Evolutionary conservation across 1,139 yeast species (phyloP).

Genomic region (Suhomyces kunorum): DNA sequence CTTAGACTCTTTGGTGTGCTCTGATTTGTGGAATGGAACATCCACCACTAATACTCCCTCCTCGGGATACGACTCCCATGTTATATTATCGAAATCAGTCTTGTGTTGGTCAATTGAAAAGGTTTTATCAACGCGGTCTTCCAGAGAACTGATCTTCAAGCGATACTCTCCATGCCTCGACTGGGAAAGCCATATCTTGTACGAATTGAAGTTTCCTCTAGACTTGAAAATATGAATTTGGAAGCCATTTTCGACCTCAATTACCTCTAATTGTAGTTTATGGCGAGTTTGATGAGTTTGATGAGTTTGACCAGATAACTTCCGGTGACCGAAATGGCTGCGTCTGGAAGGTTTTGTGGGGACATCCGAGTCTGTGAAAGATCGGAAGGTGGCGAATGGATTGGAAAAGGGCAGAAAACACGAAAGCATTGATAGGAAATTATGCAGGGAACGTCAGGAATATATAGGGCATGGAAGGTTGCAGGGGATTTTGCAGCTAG

Average conservation of each 20-base stretch:
- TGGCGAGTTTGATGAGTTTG: background rate
- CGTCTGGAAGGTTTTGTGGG: too few species aligned
- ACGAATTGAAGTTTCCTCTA: constrained; percentile 36
- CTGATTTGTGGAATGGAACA: constrained; percentile 30
- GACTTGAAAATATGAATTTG: constrained; percentile 41
- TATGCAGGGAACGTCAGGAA: background rate
- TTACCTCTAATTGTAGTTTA: constrained; percentile 8
- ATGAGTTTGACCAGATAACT: background rate
- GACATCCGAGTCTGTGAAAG: background rate
- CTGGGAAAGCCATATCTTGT: constrained; percentile 38
- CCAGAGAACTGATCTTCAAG: constrained; percentile 22
- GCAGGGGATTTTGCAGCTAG: constrained; percentile 15
- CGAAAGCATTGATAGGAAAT: background rate
- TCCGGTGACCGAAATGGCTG: too few species aligned
- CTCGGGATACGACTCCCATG: constrained; percentile 35
- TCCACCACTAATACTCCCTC: constrained; percentile 39
- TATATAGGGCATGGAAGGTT: constrained; percentile 6
- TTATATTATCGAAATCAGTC: constrained; percentile 33
- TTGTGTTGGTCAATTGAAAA: constrained; percentile 34
- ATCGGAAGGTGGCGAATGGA: background rate
- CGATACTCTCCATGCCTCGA: constrained; percentile 10
- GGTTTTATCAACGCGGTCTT: constrained; percentile 34
- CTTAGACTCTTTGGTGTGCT: constrained; percentile 3
- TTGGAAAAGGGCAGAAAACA: background rate
- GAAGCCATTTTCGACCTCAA: constrained; percentile 36